A percentile compares a stretch with the other conserved stretches of the same genome.
phyloP scores from a whole-genome alignment of 2,329 filamentous ascomycete genomes.

The Cladosporium sp. region DNA sequence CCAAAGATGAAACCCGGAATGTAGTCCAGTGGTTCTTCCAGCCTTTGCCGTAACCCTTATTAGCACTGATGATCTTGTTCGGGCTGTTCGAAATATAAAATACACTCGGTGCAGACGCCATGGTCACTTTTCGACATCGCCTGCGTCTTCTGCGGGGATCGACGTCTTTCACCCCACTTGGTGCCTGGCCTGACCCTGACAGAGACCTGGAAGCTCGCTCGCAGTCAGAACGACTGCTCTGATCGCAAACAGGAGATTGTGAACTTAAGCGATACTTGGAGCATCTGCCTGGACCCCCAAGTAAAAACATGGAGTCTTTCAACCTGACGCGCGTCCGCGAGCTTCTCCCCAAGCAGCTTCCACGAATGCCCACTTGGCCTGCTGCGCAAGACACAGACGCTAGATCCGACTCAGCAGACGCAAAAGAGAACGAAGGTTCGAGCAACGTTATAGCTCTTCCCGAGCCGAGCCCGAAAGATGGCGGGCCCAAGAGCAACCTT shows the following conservation, averaged over 20 bases:
- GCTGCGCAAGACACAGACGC: slow-evolving; percentile 4
- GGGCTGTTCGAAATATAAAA: not conserved
- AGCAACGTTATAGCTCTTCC: slow-evolving; percentile 15
- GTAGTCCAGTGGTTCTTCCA: too few species aligned
- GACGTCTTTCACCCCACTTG: not conserved
- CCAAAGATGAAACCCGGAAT: too few species aligned
- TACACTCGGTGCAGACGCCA: not conserved
- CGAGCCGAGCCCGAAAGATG: slow-evolving; percentile 25
- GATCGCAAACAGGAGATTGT: too few species aligned
- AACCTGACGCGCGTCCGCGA: slow-evolving; percentile 27
- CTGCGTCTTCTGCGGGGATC: not conserved
- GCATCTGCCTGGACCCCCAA: not conserved
- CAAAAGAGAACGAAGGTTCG: not conserved
- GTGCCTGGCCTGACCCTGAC: not conserved
- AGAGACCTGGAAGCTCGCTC: not conserved
- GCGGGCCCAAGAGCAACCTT: slow-evolving; percentile 41
- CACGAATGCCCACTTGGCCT: slow-evolving; percentile 24
- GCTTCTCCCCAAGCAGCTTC: slow-evolving; percentile 27
- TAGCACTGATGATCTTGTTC: not conserved
- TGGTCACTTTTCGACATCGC: not conserved
- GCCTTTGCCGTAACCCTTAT: too few species aligned
- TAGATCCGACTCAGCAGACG: not conserved
- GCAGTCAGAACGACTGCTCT: not conserved
- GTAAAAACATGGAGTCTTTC: slow-evolving; percentile 23
- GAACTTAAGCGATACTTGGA: not conserved